Conservation (phyloP, 2,329 filamentous ascomycete species). For the Pseudocercospora vitis region DNA sequence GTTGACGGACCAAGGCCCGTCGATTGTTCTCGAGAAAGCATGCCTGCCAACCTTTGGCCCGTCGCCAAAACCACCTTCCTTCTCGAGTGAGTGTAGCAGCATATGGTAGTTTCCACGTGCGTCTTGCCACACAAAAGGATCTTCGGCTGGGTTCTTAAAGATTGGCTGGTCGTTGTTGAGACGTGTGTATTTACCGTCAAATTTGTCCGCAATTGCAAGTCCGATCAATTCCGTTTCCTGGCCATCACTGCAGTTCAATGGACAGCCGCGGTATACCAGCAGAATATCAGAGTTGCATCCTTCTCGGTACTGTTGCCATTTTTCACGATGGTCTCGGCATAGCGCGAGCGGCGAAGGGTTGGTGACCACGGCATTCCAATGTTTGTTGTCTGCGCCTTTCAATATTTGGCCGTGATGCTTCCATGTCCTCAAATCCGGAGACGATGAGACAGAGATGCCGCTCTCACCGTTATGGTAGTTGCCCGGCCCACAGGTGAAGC, state of each 20-base stretch:
- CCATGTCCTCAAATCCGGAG: slow-evolving; percentile 5
- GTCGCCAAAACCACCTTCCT: slow-evolving; percentile 6
- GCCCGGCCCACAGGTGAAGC: slow-evolving; percentile 7
- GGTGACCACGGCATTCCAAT: slow-evolving; percentile 12
- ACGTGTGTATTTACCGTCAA: slow-evolving; percentile 1
- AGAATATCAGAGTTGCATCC: slow-evolving; percentile 4
- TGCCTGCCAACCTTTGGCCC: slow-evolving; percentile 10
- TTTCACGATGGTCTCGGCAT: not conserved
- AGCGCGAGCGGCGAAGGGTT: slow-evolving; percentile 4
- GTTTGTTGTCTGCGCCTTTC: not conserved
- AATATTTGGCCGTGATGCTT: not conserved
- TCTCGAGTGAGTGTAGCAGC: slow-evolving; percentile 5
- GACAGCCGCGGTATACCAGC: slow-evolving; percentile 2
- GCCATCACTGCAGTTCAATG: not conserved
- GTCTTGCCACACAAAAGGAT: slow-evolving; percentile 10
- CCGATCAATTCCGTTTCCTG: not conserved
- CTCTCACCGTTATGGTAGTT: slow-evolving; percentile 9
- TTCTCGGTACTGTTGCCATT: not conserved
- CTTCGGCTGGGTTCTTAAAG: slow-evolving; percentile 4
- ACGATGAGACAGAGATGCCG: not conserved
- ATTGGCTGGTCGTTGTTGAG: slow-evolving; percentile 12
- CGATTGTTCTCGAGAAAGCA: slow-evolving; percentile 7
- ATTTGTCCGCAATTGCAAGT: not conserved
- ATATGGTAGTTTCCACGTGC: slow-evolving; percentile 7
- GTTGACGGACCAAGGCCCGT: slow-evolving; percentile 11